These are phyloP conservation scores for Diphasiastrum complanatum DNA, from an alignment of 83 land plant genomes.

Conservation along the genomic window DNA sequence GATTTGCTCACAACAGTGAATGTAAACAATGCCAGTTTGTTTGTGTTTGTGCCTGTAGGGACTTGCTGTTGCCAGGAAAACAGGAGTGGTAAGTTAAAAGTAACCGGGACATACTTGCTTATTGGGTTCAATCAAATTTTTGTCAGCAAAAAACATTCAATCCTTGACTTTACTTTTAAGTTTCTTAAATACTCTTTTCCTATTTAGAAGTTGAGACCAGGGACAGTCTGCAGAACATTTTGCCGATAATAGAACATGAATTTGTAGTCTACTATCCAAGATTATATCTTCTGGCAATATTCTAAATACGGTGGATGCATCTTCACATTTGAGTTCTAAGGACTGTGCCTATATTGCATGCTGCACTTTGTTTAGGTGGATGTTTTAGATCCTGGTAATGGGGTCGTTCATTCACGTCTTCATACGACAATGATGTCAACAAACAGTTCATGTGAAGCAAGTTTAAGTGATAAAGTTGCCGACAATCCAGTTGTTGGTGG, in stretches of 20 bases:
- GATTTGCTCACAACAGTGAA: too few species aligned
- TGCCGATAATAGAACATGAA: too few species aligned
- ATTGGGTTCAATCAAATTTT: background rate
- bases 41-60: too few species aligned
- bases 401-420: slow-evolving; percentile 8
- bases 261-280: too few species aligned
- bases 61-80: slow-evolving; percentile 23
- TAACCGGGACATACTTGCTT: background rate
- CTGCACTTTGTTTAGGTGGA: slow-evolving; percentile 19
- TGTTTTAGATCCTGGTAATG: slow-evolving; percentile 24
- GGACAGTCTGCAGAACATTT: too few species aligned
- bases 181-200: too few species aligned
- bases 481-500: slow-evolving; percentile 23
- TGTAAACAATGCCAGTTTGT: too few species aligned
- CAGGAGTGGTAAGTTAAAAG: slow-evolving; percentile 14
- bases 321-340: background rate
- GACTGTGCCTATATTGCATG: background rate
- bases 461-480: slow-evolving; percentile 3
- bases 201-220: too few species aligned
- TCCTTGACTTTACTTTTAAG: too few species aligned
- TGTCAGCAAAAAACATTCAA: background rate
- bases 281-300: too few species aligned
- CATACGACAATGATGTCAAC: slow-evolving; percentile 13
- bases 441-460: background rate
- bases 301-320: background rate